Base-by-base conservation (phyloP, 441 rosid species). In the Croton setiger region DNA sequence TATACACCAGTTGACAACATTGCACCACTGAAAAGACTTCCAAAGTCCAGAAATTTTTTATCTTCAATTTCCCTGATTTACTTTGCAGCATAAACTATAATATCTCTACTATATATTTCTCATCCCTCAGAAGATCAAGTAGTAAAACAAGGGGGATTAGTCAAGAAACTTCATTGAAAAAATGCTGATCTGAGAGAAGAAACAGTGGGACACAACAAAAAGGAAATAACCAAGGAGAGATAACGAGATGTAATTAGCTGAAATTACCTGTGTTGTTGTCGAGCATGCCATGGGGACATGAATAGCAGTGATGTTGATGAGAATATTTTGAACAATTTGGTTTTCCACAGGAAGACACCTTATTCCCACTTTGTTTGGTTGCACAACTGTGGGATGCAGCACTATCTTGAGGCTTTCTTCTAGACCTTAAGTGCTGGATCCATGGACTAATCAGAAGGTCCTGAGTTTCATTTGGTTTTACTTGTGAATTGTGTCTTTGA, bases 391-490 rank as follows among this genome's bases (percentile, higher is more conserved):
- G 66, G 21, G 69, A 33, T 68, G 67, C 56, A 58, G 74, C 80
- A 69, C 70, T 63, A 39, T 68, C 81, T 63, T 69, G 78, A 8
- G 69, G 39, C 69, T 66, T 79, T 20, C 78, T 53, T 39, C 66
- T 73, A 64, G 83, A 69, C 68, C 79, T 83, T 39, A 73, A 83
- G 71, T 71, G 88, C 64, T 79, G 82, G 66, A 86, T 80, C 90
- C 93, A 88, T 9, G 78, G 87, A 72, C 73, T 86, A 64, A 64
- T 74, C 59, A 78, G 35, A 41, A 77, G 14, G 51, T 45, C 72
- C 55, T 14, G 69, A 10, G 80, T 63, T 27, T 73, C 72, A 44
- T 63, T 69, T 13, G 49, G 55, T 57, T 70, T 75, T 66, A 10
- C 57, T 41, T 68, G 77, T 65, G 64, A 36, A 20, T 70, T 81